phyloP scores from a whole-genome alignment of 345 rosid species.

The Passiflora organensis region DNA sequence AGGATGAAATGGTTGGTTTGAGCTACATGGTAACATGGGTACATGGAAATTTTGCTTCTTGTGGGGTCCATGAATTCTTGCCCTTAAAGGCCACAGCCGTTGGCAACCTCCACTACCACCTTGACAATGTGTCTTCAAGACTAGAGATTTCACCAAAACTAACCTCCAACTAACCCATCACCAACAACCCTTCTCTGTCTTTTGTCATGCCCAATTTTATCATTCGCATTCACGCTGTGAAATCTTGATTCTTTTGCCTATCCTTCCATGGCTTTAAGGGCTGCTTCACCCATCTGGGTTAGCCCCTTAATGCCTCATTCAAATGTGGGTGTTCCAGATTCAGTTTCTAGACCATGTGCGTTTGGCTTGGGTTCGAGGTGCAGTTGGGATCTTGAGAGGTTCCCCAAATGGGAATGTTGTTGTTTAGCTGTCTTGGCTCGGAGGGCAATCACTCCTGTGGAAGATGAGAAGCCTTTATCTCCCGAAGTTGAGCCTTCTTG shows the following conservation, averaged over 20 bases:
- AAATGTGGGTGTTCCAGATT: slow-evolving; percentile 30
- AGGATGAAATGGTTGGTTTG: no score
- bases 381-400: slow-evolving; percentile 14
- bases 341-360: slow-evolving; percentile 31
- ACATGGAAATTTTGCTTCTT: no score
- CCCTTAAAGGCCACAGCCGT: neutral
- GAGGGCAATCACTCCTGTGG: slow-evolving; percentile 50
- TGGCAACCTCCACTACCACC: neutral
- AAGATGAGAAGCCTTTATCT: slow-evolving; percentile 47
- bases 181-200: slow-evolving; percentile 13
- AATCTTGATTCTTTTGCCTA: slow-evolving; percentile 3
- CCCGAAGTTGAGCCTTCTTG: slow-evolving; percentile 40
- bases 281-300: slow-evolving; percentile 43
- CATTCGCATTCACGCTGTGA: slow-evolving; percentile 18
- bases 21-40: no score
- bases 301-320: slow-evolving; percentile 35
- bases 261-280: slow-evolving; percentile 51
- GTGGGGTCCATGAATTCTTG: slow-evolving; percentile 1
- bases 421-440: slow-evolving; percentile 34
- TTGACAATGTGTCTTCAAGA: slow-evolving; percentile 22
- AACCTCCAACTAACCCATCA: slow-evolving; percentile 14
- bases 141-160: slow-evolving; percentile 22
- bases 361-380: slow-evolving; percentile 28
- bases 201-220: neutral
- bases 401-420: slow-evolving; percentile 42